A percentile compares a stretch with the other conserved stretches of the same genome.
These are phyloP conservation scores for Linnemannia zychae DNA, from an alignment of 192 early-diverging fungal species.

Conservation along the genomic window DNA sequence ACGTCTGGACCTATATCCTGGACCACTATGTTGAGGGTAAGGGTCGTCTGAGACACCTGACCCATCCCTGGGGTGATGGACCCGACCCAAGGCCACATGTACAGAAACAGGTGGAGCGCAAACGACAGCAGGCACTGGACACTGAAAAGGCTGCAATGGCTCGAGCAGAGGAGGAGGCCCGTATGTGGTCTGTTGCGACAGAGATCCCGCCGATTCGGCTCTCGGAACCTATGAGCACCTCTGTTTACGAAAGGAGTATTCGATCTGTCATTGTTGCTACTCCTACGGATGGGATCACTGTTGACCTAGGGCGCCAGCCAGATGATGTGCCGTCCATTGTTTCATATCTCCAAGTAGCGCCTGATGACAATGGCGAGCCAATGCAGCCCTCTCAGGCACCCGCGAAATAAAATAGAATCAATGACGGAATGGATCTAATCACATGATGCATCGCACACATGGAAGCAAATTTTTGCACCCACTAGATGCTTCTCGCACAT, in stretches of 20 bases:
- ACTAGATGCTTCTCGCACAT: not conserved
- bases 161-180: not conserved
- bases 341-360: not conserved
- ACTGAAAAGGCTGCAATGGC: constrained; percentile 16
- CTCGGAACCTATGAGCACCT: not conserved
- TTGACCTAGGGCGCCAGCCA: not conserved
- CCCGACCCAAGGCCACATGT: constrained; percentile 31
- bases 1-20: constrained; percentile 53
- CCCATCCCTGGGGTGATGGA: constrained; percentile 47
- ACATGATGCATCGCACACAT: not conserved
- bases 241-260: not conserved
- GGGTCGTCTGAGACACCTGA: constrained; percentile 33
- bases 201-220: constrained; percentile 5
- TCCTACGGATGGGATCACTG: not conserved
- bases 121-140: constrained; percentile 6
- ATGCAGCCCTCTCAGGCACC: not conserved
- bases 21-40: constrained; percentile 41
- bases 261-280: not conserved
- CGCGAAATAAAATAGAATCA: not conserved
- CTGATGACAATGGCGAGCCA: not conserved
- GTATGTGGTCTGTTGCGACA: constrained; percentile 21
- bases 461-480: not conserved
- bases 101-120: not conserved
- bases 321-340: not conserved
- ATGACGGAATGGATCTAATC: too few species aligned